Conservation (phyloP, 1,139 yeast species). For the Tardiomyces digboiensis region DNA sequence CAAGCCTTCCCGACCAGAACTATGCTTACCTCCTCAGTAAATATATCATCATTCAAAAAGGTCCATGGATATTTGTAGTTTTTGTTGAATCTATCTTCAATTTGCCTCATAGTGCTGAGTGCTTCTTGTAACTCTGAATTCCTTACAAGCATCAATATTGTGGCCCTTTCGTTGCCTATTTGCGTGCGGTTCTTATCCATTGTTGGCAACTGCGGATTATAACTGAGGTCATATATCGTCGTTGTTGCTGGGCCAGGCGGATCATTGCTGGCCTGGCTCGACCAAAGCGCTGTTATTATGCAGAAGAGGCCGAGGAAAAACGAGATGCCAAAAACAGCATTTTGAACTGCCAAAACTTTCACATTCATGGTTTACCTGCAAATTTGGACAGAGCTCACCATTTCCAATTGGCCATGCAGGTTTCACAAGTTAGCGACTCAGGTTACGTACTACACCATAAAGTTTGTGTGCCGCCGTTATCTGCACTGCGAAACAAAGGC, state of each 20-base stretch:
- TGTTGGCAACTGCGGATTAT: constrained; percentile 14
- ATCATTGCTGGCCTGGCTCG: neutral
- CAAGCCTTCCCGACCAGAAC: too few relatives aligned
- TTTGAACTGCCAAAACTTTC: neutral
- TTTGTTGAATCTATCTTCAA: constrained; percentile 50
- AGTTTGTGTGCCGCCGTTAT: too few relatives aligned
- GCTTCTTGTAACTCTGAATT: constrained; percentile 59
- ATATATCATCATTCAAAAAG: constrained; percentile 75
- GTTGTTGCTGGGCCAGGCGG: neutral
- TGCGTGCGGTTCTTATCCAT: constrained; percentile 24
- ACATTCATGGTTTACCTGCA: neutral
- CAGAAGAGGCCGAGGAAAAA: neutral
- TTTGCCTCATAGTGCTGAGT: constrained; percentile 51
- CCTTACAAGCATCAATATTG: constrained; percentile 63
- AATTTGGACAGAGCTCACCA: too few relatives aligned
- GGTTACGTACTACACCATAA: too few relatives aligned
- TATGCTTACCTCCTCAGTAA: constrained; percentile 37
- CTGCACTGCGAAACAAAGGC: too few relatives aligned
- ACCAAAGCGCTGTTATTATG: neutral
- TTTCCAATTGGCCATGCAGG: too few relatives aligned
- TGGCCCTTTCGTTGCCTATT: constrained; percentile 46
- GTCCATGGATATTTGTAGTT: constrained; percentile 70
- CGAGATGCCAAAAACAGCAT: neutral
- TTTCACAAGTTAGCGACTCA: too few relatives aligned
- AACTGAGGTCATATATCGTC: constrained; percentile 10